Conservation (phyloP, 495 filamentous ascomycete species). For the Melanomma pulvis-pyrius region DNA sequence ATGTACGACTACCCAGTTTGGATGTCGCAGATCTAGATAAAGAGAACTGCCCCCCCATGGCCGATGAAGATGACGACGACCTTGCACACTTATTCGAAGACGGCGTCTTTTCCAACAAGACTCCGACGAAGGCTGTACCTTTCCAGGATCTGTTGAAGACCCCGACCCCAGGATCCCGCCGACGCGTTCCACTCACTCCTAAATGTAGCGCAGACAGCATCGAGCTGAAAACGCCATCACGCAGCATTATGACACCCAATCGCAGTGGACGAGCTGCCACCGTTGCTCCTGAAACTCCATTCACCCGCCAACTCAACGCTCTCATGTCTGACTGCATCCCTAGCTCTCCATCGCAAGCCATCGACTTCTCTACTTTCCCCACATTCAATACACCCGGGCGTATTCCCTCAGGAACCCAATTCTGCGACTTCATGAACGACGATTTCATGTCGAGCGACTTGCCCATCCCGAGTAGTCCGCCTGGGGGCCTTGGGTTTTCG, state of each 20-base stretch:
- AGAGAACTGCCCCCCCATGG: conserved; percentile 46
- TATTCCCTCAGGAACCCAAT: conserved; percentile 36
- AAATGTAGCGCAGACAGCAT: conserved; percentile 17
- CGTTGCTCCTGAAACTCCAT: conserved; percentile 50
- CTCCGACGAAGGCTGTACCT: conserved; percentile 24
- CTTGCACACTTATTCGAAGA: conserved; percentile 38
- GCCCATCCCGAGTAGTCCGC: conserved; percentile 58
- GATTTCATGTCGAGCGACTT: conserved; percentile 54
- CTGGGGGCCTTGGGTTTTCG: conserved; percentile 39
- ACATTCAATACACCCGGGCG: conserved; percentile 44
- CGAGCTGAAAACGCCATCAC: conserved; percentile 27
- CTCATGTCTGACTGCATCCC: conserved; percentile 59
- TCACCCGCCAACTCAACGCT: conserved; percentile 62
- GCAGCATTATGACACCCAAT: conserved; percentile 22
- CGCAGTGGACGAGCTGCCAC: conserved; percentile 8
- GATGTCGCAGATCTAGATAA: conserved; percentile 48
- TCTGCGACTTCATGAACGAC: conserved; percentile 22
- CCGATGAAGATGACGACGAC: conserved; percentile 41
- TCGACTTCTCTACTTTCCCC: conserved; percentile 47
- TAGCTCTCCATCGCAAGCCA: conserved; percentile 44
- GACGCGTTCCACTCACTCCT: conserved; percentile 13
- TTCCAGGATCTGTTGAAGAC: conserved; percentile 39
- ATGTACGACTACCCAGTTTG: background rate
- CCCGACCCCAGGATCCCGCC: conserved; percentile 30
- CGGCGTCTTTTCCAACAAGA: conserved; percentile 21